Conservation (phyloP, 495 filamentous ascomycete genomes). For the Glutinoglossum americanum region DNA sequence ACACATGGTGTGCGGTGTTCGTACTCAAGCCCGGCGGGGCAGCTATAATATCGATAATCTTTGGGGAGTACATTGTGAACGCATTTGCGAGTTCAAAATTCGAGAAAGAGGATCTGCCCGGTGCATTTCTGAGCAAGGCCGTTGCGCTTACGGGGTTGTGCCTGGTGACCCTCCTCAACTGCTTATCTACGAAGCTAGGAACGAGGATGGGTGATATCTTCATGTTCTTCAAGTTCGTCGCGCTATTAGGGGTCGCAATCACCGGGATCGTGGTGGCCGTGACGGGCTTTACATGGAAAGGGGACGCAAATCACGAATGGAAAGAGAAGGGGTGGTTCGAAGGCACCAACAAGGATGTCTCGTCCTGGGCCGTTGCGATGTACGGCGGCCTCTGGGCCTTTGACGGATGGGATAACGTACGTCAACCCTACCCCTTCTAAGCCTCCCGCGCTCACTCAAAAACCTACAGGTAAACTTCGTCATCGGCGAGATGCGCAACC, state of each 20-base stretch:
- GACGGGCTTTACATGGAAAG: slow-evolving; percentile 60
- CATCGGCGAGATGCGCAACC: slow-evolving; percentile 84
- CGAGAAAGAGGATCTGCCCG: slow-evolving; percentile 21
- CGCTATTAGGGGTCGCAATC: slow-evolving; percentile 67
- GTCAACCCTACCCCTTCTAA: slow-evolving; percentile 13
- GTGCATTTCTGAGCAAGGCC: slow-evolving; percentile 37
- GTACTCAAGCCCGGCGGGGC: slow-evolving; percentile 84
- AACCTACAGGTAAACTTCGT: slow-evolving; percentile 73
- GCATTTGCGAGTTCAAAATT: slow-evolving; percentile 65
- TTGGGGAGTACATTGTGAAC: slow-evolving; percentile 86
- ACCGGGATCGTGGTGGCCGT: slow-evolving; percentile 75
- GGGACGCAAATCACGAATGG: slow-evolving; percentile 65
- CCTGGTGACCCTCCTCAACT: slow-evolving; percentile 64
- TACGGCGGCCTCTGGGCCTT: slow-evolving; percentile 96
- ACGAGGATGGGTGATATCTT: slow-evolving; percentile 71
- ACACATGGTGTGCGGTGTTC: slow-evolving; percentile 86
- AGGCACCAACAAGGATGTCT: slow-evolving; percentile 55
- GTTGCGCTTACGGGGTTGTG: slow-evolving; percentile 61
- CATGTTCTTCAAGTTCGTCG: slow-evolving; percentile 93
- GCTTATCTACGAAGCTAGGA: slow-evolving; percentile 69
- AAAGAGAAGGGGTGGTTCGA: slow-evolving; percentile 77
- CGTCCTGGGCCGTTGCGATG: slow-evolving; percentile 72
- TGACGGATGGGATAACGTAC: slow-evolving; percentile 96
- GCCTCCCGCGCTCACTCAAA: too few species aligned
- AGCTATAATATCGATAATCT: slow-evolving; percentile 92